Evolutionary conservation across 768 basidiomycete genomes (phyloP).

Genomic region (Lactarius hengduanensis): DNA sequence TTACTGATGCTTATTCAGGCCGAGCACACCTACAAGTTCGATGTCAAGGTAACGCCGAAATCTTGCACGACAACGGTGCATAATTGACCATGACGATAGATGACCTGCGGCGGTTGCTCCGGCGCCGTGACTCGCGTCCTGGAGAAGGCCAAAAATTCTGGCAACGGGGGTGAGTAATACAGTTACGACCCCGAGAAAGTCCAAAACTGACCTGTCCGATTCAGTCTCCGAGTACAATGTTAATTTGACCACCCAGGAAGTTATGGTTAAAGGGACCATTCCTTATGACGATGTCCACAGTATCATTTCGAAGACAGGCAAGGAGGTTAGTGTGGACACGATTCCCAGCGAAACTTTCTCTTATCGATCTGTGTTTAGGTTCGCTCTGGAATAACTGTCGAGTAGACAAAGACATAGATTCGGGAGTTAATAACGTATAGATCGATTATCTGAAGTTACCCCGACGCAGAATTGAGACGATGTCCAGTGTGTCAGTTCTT

Average conservation of each 20-base stretch:
- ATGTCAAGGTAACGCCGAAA: constrained; percentile 64
- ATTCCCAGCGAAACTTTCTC: background rate
- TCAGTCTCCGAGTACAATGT: constrained; percentile 57
- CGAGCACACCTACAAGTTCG: constrained; percentile 65
- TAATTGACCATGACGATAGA: constrained; percentile 44
- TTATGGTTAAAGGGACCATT: constrained; percentile 60
- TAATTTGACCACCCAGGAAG: constrained; percentile 66
- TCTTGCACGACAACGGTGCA: background rate
- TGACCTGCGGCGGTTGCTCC: constrained; percentile 87
- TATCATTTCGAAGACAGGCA: constrained; percentile 90
- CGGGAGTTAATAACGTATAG: background rate
- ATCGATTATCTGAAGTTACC: constrained; percentile 15
- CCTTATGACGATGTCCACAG: constrained; percentile 63
- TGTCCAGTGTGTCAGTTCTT: background rate
- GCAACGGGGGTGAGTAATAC: background rate
- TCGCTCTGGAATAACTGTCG: constrained; percentile 17
- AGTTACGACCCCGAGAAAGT: background rate
- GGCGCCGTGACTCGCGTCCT: constrained; percentile 77
- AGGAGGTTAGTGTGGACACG: constrained; percentile 56
- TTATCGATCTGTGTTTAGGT: constrained; percentile 12
- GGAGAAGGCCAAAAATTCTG: constrained; percentile 41
- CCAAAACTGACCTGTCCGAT: constrained; percentile 30
- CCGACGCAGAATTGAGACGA: background rate
- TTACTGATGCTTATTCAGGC: constrained; percentile 14
- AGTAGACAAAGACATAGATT: constrained; percentile 12